phyloP scores from a whole-genome alignment of 1,139 yeast genomes.

The Candida sanyaensis region DNA sequence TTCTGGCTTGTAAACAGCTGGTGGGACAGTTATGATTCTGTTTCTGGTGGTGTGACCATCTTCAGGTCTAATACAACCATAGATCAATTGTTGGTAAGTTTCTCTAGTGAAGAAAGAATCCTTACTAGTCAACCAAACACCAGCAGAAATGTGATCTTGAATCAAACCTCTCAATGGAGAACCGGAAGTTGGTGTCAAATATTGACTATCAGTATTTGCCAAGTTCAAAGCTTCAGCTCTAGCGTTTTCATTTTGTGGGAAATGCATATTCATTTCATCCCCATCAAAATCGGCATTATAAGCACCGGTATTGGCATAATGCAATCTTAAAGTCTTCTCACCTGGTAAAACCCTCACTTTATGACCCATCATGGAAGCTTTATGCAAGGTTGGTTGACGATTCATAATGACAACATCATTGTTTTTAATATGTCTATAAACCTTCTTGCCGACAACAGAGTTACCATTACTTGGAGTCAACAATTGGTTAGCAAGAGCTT shows the following conservation, averaged over 20 bases:
- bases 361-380: conserved; percentile 99
- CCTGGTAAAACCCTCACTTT: conserved; percentile 95
- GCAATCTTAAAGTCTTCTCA: conserved; percentile 93
- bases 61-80: conserved; percentile 95
- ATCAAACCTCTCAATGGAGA: conserved; percentile 97
- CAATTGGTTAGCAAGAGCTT: conserved; percentile 93
- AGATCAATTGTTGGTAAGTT: conserved; percentile 88
- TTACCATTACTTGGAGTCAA: conserved; percentile 75
- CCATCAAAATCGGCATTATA: conserved; percentile 99
- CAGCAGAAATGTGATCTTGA: conserved; percentile 98
- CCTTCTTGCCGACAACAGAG: conserved; percentile 80
- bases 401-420: conserved; percentile 97
- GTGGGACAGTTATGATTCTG: conserved; percentile 80
- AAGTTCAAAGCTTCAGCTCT: conserved; percentile 93
- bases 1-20: conserved; percentile 82
- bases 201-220: conserved; percentile 97
- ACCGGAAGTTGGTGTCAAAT: conserved; percentile 97
- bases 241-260: conserved; percentile 98
- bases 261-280: conserved; percentile 99
- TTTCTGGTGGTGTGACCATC: conserved; percentile 89
- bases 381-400: conserved; percentile 98
- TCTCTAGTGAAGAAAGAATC: conserved; percentile 92
- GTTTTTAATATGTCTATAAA: conserved; percentile 89
- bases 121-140: conserved; percentile 95
- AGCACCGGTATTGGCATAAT: conserved; percentile 98